A percentile compares a stretch with the other conserved stretches of the same genome.
Evolutionary conservation across 345 rosid genomes (phyloP).

Genomic region (Odontarrhena argentea): DNA sequence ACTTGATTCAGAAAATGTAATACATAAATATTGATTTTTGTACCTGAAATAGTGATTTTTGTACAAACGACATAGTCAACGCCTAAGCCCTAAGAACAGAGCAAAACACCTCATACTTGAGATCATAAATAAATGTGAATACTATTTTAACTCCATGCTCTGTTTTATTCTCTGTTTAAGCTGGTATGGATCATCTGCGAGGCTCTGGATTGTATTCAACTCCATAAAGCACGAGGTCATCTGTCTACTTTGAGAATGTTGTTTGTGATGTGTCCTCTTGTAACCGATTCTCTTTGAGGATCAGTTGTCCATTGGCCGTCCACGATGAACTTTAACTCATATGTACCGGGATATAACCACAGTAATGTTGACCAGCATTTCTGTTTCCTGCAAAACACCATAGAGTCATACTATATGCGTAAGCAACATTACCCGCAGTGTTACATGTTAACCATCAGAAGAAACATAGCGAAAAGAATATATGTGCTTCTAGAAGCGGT

Average conservation of each 20-base stretch:
- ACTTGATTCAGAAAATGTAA: constrained; percentile 12
- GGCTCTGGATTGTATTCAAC: constrained; percentile 9
- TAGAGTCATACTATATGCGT: neutral
- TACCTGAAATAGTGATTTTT: constrained; percentile 13
- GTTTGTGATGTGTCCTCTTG: constrained; percentile 61
- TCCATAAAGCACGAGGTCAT: constrained; percentile 28
- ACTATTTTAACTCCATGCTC: neutral
- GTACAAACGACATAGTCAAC: constrained; percentile 28
- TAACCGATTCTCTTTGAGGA: constrained; percentile 62
- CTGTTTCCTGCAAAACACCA: constrained; percentile 56
- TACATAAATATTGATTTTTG: too few species aligned
- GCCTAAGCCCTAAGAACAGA: constrained; percentile 1
- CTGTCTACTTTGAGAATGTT: constrained; percentile 67
- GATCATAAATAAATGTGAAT: neutral
- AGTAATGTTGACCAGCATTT: constrained; percentile 70
- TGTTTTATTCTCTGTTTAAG: constrained; percentile 19
- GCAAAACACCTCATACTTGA: constrained; percentile 3
- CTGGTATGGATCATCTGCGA: neutral
- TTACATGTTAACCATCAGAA: constrained; percentile 6
- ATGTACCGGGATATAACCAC: constrained; percentile 94
- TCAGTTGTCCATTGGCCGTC: constrained; percentile 82
- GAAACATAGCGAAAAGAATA: neutral
- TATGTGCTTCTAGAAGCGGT: neutral
- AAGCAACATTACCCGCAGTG: neutral
- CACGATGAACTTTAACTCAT: constrained; percentile 89